Evolutionary conservation across 2,329 filamentous ascomycete species (phyloP).

Genomic region (Paraphaeosphaeria sporulosa): DNA sequence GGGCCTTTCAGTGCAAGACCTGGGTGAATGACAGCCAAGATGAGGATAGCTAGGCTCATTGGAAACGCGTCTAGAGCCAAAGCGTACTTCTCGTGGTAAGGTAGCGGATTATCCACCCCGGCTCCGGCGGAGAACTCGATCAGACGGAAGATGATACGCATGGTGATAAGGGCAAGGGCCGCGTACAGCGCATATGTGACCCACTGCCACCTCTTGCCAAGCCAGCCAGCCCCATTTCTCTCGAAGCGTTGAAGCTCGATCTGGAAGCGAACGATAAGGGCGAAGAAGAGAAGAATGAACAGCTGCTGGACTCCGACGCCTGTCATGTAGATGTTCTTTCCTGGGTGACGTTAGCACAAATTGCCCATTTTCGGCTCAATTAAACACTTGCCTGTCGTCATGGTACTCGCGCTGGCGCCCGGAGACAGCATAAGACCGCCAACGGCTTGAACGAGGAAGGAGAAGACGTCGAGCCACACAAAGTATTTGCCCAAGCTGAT

Average conservation of each 20-base stretch:
- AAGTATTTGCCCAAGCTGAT: constrained; percentile 52
- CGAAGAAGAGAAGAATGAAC: constrained; percentile 40
- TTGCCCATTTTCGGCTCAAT: no score
- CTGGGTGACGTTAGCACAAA: no score
- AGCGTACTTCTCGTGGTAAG: constrained; percentile 61
- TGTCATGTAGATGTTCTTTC: constrained; percentile 49
- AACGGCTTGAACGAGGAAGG: constrained; percentile 55
- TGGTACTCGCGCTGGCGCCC: constrained; percentile 29
- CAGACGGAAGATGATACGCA: constrained; percentile 68
- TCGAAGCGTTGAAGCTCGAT: constrained; percentile 22
- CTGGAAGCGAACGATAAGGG: constrained; percentile 30
- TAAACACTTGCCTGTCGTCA: constrained; percentile 45
- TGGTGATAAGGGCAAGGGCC: constrained; percentile 53
- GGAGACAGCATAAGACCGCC: constrained; percentile 50
- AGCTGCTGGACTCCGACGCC: constrained; percentile 36
- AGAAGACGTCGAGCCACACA: constrained; percentile 54
- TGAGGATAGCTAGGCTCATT: constrained; percentile 56
- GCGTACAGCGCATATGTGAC: constrained; percentile 52
- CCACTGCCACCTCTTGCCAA: constrained; percentile 26
- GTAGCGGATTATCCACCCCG: constrained; percentile 53
- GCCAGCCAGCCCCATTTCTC: background rate
- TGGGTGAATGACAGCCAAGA: constrained; percentile 36
- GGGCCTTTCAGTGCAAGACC: constrained; percentile 31
- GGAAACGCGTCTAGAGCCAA: constrained; percentile 63
- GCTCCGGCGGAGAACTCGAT: constrained; percentile 62